Evolutionary conservation across 768 basidiomycete genomes (phyloP).

Genomic region (Trametes punicea): DNA sequence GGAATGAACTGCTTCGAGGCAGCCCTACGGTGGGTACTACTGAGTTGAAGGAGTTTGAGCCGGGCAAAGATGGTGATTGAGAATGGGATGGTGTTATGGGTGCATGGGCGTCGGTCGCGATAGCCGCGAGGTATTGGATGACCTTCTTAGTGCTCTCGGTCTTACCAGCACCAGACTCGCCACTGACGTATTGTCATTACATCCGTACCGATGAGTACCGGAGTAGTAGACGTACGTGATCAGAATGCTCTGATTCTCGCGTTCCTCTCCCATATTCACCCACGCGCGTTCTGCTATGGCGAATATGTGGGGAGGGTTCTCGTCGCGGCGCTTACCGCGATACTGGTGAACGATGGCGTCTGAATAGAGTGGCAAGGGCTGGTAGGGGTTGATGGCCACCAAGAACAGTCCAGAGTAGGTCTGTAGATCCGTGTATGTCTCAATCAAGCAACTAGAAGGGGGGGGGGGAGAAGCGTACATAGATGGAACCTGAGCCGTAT

Average conservation of each 20-base stretch:
- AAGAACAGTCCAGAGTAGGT: constrained; percentile 96
- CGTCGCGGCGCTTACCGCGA: constrained; percentile 81
- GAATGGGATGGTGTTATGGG: constrained; percentile 56
- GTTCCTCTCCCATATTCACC: constrained; percentile 97
- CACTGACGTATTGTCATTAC: constrained; percentile 45
- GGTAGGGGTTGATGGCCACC: constrained; percentile 98
- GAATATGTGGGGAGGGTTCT: constrained; percentile 95
- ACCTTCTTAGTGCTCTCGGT: constrained; percentile 99
- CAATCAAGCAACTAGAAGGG: background rate
- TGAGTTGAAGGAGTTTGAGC: constrained; percentile 44
- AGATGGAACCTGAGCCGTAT: constrained; percentile 89
- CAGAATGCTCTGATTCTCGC: constrained; percentile 95
- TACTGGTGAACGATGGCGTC: constrained; percentile 88
- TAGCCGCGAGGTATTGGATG: constrained; percentile 97
- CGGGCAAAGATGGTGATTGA: constrained; percentile 58
- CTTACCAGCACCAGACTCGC: constrained; percentile 98
- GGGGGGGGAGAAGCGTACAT: constrained; percentile 43
- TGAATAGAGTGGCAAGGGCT: constrained; percentile 85
- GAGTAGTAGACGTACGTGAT: constrained; percentile 75
- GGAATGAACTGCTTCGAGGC: constrained; percentile 59
- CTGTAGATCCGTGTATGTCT: constrained; percentile 35
- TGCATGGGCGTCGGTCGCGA: constrained; percentile 77
- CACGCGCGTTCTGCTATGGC: constrained; percentile 97
- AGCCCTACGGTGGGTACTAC: constrained; percentile 66
- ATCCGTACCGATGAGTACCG: background rate